Evolutionary conservation across 306 rosid species (phyloP).

Genomic region (Herpetospermum pedunculosum): DNA sequence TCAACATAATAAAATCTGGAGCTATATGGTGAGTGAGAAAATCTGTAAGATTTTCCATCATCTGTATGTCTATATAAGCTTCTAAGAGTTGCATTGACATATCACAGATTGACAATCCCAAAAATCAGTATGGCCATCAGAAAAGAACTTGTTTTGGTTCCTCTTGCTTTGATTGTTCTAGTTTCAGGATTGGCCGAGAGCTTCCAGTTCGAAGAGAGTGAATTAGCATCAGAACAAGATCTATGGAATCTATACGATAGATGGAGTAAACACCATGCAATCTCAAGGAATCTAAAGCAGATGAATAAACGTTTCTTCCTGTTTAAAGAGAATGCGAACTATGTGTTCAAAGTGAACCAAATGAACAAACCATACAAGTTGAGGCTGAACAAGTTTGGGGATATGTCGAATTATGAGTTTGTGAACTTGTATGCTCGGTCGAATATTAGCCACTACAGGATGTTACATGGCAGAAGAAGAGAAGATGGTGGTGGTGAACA

Average conservation of each 20-base stretch:
- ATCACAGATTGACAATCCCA: no score
- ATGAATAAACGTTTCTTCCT: slow-evolving; percentile 28
- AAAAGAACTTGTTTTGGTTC: background rate
- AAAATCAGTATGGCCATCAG: background rate
- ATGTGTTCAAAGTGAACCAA: slow-evolving; percentile 28
- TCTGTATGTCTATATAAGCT: no score
- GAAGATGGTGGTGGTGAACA: background rate
- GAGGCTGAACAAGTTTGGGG: slow-evolving; percentile 33
- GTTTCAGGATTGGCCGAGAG: slow-evolving; percentile 11
- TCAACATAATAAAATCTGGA: no score
- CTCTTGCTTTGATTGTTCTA: slow-evolving; percentile 13
- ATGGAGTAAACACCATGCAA: slow-evolving; percentile 30
- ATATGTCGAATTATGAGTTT: slow-evolving; percentile 31
- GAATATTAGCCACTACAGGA: slow-evolving; percentile 18
- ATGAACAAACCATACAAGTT: slow-evolving; percentile 37
- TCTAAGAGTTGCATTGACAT: no score
- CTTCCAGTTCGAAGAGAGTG: slow-evolving; percentile 26
- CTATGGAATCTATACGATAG: slow-evolving; percentile 26
- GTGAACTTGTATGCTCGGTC: slow-evolving; percentile 14
- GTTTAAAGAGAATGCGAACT: slow-evolving; percentile 29
- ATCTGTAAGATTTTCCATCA: no score
- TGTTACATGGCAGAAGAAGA: background rate
- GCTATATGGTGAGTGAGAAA: no score
- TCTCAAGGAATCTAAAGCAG: slow-evolving; percentile 16
- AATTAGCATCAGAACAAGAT: slow-evolving; percentile 22